Conservation (phyloP, 176 grass and related monocot species). For the Oryza meyeriana region DNA sequence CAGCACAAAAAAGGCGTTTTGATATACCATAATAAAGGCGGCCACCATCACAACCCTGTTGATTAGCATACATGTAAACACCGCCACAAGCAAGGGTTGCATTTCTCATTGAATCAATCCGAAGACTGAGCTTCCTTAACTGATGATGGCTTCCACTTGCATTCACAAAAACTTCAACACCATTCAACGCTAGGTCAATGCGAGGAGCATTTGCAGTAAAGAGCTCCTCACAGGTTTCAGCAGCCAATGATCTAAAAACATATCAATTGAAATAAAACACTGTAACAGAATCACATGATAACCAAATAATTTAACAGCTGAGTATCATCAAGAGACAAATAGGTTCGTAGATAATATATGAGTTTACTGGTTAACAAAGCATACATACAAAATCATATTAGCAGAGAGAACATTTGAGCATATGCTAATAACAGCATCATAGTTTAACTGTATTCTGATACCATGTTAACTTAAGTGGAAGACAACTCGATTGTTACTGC, state of each 20-base stretch:
- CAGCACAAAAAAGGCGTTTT: slow-evolving; percentile 26
- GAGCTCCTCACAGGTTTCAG: slow-evolving; percentile 98
- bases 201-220: slow-evolving; percentile 82
- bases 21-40: slow-evolving; percentile 90
- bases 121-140: slow-evolving; percentile 93
- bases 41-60: slow-evolving; percentile 92
- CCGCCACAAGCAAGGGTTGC: slow-evolving; percentile 82
- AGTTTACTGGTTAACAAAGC: slow-evolving; percentile 1
- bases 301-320: background rate
- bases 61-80: slow-evolving; percentile 95
- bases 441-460: background rate
- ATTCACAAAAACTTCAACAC: slow-evolving; percentile 91
- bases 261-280: slow-evolving; percentile 5
- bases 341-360: background rate
- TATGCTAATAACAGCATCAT: background rate
- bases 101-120: slow-evolving; percentile 90
- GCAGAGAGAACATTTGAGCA: background rate
- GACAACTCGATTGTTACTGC: background rate
- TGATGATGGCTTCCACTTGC: slow-evolving; percentile 98
- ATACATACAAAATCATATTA: background rate
- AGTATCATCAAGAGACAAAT: slow-evolving; percentile 15
- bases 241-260: slow-evolving; percentile 65
- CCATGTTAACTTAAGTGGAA: background rate
- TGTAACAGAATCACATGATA: background rate
- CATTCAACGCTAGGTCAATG: slow-evolving; percentile 78